Conservation (phyloP, 805 yeast species). For the Barnettozyma vustinii region DNA sequence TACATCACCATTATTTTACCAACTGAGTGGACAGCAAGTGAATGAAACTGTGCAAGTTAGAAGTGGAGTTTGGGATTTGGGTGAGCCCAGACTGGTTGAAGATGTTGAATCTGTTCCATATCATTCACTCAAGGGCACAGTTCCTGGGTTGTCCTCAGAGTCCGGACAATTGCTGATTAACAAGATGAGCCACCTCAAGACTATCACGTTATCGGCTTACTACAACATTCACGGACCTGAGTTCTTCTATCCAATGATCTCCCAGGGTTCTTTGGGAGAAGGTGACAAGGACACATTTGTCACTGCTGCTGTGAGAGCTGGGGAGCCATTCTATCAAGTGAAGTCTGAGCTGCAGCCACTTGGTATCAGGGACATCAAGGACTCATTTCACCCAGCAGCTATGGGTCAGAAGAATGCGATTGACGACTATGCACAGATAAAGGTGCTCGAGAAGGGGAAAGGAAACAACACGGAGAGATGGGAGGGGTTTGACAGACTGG, state of each 20-base stretch:
- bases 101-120: conserved; percentile 10
- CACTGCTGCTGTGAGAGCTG: conserved; percentile 15
- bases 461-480: conserved; percentile 1
- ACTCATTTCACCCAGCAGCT: conserved; percentile 25
- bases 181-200: conserved; percentile 45
- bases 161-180: conserved; percentile 54
- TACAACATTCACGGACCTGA: conserved; percentile 56
- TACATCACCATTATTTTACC: conserved; percentile 51
- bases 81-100: conserved; percentile 9
- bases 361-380: not conserved
- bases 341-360: not conserved
- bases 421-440: conserved; percentile 28
- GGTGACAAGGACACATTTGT: conserved; percentile 37
- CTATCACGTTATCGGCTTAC: conserved; percentile 47
- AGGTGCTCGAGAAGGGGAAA: not conserved
- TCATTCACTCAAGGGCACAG: conserved; percentile 43
- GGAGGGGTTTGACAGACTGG: conserved; percentile 8
- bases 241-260: conserved; percentile 53
- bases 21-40: conserved; percentile 39
- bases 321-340: conserved; percentile 1
- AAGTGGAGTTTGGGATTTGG: conserved; percentile 22
- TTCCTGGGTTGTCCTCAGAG: conserved; percentile 56
- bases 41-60: conserved; percentile 31
- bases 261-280: conserved; percentile 48
- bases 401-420: not conserved